Evolutionary conservation across 768 basidiomycete genomes (phyloP), one percentile per base, ranked within the genome.

Genomic region (Hygrophorus russula): DNA sequence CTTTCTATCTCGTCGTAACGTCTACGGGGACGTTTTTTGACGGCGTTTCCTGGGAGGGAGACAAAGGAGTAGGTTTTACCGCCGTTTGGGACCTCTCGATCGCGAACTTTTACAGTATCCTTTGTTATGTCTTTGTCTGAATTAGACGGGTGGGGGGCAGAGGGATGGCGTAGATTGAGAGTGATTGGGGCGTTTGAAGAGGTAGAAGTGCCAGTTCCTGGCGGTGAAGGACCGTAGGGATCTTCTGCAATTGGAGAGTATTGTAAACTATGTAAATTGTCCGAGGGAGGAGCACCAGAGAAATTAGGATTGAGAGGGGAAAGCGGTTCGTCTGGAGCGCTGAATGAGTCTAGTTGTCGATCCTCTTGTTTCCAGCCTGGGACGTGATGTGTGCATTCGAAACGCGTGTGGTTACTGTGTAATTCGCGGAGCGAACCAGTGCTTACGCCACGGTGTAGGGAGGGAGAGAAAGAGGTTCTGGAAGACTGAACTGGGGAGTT

Each of bases 1-100:
- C 93, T 78, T 63, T 96, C 92, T 51, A 97, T 96, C 72, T 97
- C 93, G 59, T 97, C 93, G 61, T 87, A 88, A 35, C 86, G 73
- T 51, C 86, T 70, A 9, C 86, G 71, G n/a, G 86, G 86, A 37
- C 86, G 78, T 62, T 89, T 89, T 60, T 78, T 83, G 46, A 89
- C 75, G 12, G 80, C 69, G 53, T 87, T 87, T 15, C 86, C 86
- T 8, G 86, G 83, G 8, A 89, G 64, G 10, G 84, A 72, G 33
- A 89, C 83, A 50, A 89, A 89, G 1, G 84, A 80, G 57, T 88
- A 89, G 17, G 82, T 85, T 61, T 83, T 88, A 52, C 66, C 68
- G 54, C 70, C 72, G 33, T 57, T 41, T 42, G 59, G 59, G 35
- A 60, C 33, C 5, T 17, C 13, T 35, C 33, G 33, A 35, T 35